Percentiles rank a stretch among this genome's conserved stretches.
These are phyloP conservation scores for Xylariaceae sp. DNA, from an alignment of 2,329 filamentous ascomycete species.

Conservation along the genomic window DNA sequence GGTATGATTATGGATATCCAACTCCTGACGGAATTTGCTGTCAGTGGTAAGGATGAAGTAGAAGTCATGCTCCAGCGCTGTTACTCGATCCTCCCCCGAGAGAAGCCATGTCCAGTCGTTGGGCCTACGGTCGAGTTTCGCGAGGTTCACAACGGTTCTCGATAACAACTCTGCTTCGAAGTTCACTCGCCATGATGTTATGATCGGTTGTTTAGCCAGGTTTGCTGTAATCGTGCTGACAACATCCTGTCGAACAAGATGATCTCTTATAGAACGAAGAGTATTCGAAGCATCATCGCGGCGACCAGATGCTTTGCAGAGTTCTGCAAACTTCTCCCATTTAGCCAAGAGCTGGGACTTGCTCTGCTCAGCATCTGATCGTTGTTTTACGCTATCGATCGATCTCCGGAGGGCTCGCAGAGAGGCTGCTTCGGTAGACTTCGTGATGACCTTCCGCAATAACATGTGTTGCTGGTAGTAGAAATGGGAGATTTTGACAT, in stretches of 20 bases:
- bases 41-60: slow-evolving; percentile 40
- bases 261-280: slow-evolving; percentile 57
- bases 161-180: slow-evolving; percentile 50
- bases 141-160: slow-evolving; percentile 54
- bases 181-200: slow-evolving; percentile 47
- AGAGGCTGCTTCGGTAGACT: slow-evolving; percentile 37
- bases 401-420: slow-evolving; percentile 59
- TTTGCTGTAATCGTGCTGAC: slow-evolving; percentile 48
- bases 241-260: slow-evolving; percentile 54
- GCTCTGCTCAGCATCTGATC: slow-evolving; percentile 50
- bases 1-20: slow-evolving; percentile 40
- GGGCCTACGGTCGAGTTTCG: slow-evolving; percentile 54
- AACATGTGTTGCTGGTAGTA: slow-evolving; percentile 62
- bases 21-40: slow-evolving; percentile 26
- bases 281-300: slow-evolving; percentile 54
- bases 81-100: slow-evolving; percentile 47
- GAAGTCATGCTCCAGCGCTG: slow-evolving; percentile 58
- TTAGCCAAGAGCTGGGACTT: slow-evolving; percentile 59
- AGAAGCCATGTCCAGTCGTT: slow-evolving; percentile 54
- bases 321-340: slow-evolving; percentile 61
- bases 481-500: slow-evolving; percentile 66
- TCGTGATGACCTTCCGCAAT: slow-evolving; percentile 40
- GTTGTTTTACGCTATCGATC: slow-evolving; percentile 56
- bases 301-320: slow-evolving; percentile 50
- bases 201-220: slow-evolving; percentile 46